Conservation (phyloP, 352 stramenopile species). For the Saprolegnia parasitica region DNA sequence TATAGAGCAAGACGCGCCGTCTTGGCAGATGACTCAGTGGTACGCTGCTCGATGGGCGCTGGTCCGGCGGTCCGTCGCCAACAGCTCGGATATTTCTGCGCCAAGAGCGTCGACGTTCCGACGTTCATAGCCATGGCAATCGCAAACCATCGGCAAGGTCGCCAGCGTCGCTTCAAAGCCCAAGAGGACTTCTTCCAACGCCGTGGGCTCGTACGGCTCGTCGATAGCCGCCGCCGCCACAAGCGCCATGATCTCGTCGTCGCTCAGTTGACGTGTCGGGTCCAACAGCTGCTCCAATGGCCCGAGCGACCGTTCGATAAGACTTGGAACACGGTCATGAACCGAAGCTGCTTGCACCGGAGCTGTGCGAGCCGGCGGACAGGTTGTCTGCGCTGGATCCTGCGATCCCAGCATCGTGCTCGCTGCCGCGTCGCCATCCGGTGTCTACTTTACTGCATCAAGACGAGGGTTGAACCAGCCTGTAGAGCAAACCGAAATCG, state of each 20-base stretch:
- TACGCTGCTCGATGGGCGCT: too few relatives aligned
- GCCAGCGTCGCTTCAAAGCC: too few relatives aligned
- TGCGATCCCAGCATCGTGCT: neutral
- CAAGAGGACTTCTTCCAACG: too few relatives aligned
- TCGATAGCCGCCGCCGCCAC: neutral
- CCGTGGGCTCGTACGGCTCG: too few relatives aligned
- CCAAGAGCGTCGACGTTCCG: too few relatives aligned
- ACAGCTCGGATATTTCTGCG: too few relatives aligned
- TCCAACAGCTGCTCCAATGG: slow-evolving; percentile 9
- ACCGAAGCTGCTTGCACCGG: neutral
- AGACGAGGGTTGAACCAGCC: neutral
- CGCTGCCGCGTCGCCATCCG: neutral
- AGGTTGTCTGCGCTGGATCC: neutral
- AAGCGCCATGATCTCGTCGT: slow-evolving; percentile 17
- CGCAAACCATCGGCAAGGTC: too few relatives aligned
- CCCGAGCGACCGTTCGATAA: neutral
- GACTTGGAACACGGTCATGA: neutral
- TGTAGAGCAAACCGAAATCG: neutral
- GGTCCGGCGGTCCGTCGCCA: too few relatives aligned
- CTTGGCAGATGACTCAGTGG: too few relatives aligned
- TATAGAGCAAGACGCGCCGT: too few relatives aligned
- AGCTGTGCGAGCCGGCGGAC: neutral
- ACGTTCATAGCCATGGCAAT: too few relatives aligned
- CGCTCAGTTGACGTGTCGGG: neutral
- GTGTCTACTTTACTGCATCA: neutral